These are phyloP conservation scores for Juglanconis sp. DNA, from an alignment of 2,329 filamentous ascomycete species.

Conservation along the genomic window DNA sequence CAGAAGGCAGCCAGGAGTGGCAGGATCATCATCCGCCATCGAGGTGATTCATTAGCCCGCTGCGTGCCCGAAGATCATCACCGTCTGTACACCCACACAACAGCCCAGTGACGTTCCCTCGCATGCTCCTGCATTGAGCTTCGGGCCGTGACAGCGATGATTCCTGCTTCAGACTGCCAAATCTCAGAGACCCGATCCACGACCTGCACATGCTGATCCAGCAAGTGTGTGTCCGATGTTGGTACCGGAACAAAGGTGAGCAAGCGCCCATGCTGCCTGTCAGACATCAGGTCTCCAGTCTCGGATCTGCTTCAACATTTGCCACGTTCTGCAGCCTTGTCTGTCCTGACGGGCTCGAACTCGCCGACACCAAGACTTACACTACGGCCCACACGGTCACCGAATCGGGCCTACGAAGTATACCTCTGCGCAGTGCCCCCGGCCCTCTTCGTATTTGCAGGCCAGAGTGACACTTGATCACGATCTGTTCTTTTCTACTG, in stretches of 20 bases:
- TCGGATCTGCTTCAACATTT: neutral
- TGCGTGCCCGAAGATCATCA: neutral
- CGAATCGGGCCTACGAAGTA: neutral
- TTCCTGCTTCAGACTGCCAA: slow-evolving; percentile 1
- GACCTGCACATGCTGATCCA: neutral
- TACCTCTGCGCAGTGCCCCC: neutral
- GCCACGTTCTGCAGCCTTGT: neutral
- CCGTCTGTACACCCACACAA: neutral
- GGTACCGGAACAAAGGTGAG: neutral
- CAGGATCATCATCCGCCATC: neutral
- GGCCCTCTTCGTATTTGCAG: neutral
- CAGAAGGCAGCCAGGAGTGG: neutral
- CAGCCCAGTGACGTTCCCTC: neutral
- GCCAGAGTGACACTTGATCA: neutral
- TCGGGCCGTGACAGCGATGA: neutral
- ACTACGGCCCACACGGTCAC: neutral
- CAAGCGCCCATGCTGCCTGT: neutral
- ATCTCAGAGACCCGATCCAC: neutral
- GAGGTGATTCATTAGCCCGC: neutral
- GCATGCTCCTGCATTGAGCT: neutral
- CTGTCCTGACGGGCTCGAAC: neutral
- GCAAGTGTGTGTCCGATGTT: neutral
- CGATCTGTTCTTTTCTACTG: too few relatives aligned
- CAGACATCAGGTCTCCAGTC: neutral
- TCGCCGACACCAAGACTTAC: neutral